Percentiles rank a stretch among this genome's conserved stretches.
Evolutionary conservation across 2,329 filamentous ascomycete genomes (phyloP).

Genomic region (Colletotrichum falcatum): DNA sequence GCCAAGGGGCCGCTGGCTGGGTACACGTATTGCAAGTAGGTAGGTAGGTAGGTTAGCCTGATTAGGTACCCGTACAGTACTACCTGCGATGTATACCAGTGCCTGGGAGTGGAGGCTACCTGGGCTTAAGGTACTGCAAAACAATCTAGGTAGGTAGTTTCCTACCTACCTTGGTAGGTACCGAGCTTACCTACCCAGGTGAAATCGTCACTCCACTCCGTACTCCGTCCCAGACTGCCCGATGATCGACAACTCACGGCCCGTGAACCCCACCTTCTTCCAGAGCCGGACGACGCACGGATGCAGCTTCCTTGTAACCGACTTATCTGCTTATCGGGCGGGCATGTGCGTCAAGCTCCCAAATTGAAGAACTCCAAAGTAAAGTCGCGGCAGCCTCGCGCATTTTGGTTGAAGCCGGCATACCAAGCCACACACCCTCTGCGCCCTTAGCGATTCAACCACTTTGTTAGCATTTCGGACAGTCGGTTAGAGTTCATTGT

Average conservation of each 20-base stretch:
- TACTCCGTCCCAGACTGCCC: no score
- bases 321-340: constrained; percentile 36
- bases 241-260: constrained; percentile 28
- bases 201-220: constrained; percentile 12
- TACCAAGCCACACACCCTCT: neutral
- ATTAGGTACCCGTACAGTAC: no score
- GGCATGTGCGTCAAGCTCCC: constrained; percentile 28
- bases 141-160: neutral
- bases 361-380: constrained; percentile 35
- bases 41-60: no score
- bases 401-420: neutral
- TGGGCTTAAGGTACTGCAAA: constrained; percentile 17
- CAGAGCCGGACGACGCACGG: constrained; percentile 2
- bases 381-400: constrained; percentile 11
- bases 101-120: neutral
- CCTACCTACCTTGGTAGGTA: no score
- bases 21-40: no score
- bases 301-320: constrained; percentile 25
- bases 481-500: neutral
- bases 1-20: neutral
- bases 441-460: neutral
- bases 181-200: no score
- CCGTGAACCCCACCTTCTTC: constrained; percentile 10
- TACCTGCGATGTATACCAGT: neutral
- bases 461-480: neutral